Conservation (phyloP, 257 asterid genomes). For the Striga asiatica region DNA sequence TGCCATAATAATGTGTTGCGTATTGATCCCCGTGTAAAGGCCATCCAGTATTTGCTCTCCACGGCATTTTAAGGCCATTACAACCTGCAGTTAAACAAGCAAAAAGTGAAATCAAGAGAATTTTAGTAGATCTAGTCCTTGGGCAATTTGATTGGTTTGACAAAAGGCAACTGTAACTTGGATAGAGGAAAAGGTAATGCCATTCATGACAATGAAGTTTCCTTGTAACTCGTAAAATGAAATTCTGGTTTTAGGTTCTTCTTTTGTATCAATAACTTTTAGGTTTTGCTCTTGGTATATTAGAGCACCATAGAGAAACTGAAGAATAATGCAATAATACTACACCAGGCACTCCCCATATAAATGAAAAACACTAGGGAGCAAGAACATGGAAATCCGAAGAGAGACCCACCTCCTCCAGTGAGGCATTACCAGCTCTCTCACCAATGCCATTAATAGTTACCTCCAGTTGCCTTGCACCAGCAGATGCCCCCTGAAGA, state of each 20-base stretch:
- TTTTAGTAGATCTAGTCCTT: too few species aligned
- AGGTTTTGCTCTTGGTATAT: too few species aligned
- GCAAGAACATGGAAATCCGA: not conserved
- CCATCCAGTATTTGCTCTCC: conserved; percentile 72
- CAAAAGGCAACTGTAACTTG: not conserved
- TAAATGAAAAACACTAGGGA: too few species aligned
- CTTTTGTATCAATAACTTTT: too few species aligned
- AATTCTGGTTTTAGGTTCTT: too few species aligned
- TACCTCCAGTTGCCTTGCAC: conserved; percentile 94
- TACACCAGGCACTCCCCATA: not conserved
- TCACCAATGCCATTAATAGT: conserved; percentile 97
- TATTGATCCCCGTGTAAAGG: conserved; percentile 77
- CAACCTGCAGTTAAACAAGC: conserved; percentile 56
- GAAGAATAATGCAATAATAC: too few species aligned
- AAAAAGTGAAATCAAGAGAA: not conserved
- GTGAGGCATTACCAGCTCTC: conserved; percentile 96
- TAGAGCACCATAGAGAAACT: too few species aligned
- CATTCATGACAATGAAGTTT: not conserved
- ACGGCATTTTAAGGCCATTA: conserved; percentile 87
- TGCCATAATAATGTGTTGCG: conserved; percentile 65
- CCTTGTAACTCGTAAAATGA: too few species aligned
- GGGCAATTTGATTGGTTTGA: not conserved
- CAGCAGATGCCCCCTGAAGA: conserved; percentile 79
- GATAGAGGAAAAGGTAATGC: too few species aligned
- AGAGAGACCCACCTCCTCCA: conserved; percentile 69